Base-by-base conservation (phyloP, 2,329 filamentous ascomycete genomes). In the Alternaria panax region DNA sequence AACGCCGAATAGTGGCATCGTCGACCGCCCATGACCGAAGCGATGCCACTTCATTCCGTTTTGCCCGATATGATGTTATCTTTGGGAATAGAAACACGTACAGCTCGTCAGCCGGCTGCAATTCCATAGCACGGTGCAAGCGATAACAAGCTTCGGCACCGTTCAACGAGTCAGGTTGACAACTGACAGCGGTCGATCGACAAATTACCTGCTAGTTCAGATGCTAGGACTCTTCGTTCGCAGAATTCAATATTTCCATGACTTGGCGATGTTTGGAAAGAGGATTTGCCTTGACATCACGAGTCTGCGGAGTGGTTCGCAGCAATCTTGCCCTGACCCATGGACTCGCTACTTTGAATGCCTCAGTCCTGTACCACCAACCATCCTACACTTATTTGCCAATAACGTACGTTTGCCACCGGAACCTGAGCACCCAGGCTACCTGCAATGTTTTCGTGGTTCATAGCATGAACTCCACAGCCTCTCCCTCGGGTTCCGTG, bases 361-460 rank as follows among this genome's bases (percentile, higher is more conserved):
- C 66, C 63, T 66, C 61, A 61, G 59, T 56, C 58, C 43, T 54
- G 53, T 60, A 53, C 56, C 48, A 59, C 59, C 58, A 55, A 53
- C 41, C 42, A 54, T 30, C 27, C 41, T 36, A 47, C 54, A 42
- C 27, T 41, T 59, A 70, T 74, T 71, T 72, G 71, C 68, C 69
- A 71, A 45, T 60, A 38, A 57, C 34, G 46, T 57, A 56, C 62
- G 58, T 28, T 54, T 55, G 24, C 24, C 34, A 41, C 36, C 54
- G 48, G 43, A 43, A 60, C 34, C 46, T 34, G 34, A 52, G 28
- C 20, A 52, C 53, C 56, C 45, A 53, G 32, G 51, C 51, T 47
- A 54, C 53, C 60, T 64, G 54, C 52, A 50, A 54, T 62, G 51
- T 51, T 50, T 45, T 55, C 25, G 18, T 18, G 20, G 12, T 16